These are phyloP conservation scores for Xylaria intraflava DNA, from an alignment of 495 filamentous ascomycete species.

Conservation along the genomic window DNA sequence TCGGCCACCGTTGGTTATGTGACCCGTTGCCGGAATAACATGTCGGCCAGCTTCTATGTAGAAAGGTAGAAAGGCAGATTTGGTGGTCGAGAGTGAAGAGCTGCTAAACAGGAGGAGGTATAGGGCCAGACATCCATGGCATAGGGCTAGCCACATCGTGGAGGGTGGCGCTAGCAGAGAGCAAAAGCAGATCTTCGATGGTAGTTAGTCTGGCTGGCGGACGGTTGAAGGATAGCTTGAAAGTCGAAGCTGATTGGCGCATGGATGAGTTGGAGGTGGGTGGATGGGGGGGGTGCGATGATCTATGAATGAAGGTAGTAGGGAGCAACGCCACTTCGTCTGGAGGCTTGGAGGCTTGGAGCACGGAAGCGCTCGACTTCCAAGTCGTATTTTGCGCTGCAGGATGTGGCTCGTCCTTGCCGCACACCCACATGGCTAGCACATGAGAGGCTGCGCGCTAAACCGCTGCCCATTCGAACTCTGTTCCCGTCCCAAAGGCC, in stretches of 20 bases:
- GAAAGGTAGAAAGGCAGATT: conserved; percentile 3
- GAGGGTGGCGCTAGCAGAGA: conserved; percentile 2
- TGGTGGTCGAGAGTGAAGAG: conserved; percentile 2
- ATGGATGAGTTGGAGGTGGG: neutral
- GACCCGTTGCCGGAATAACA: neutral
- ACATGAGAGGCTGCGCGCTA: neutral
- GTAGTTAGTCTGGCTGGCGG: neutral
- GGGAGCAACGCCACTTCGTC: neutral
- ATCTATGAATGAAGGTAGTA: neutral
- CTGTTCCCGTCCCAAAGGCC: neutral
- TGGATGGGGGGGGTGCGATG: conserved; percentile 1
- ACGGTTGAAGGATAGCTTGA: neutral
- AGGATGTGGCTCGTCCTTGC: conserved; percentile 2
- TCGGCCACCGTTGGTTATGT: conserved; percentile 4
- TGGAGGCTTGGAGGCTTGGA: neutral
- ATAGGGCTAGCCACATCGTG: conserved; percentile 2
- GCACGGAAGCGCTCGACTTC: neutral
- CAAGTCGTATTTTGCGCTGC: no score
- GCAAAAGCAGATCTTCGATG: conserved; percentile 3
- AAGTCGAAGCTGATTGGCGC: conserved; percentile 4
- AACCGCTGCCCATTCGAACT: neutral
- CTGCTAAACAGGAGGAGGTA: neutral
- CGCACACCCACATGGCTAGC: conserved; percentile 2
- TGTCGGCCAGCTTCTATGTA: conserved; percentile 5
- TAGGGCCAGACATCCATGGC: neutral